Base-by-base conservation (phyloP, 805 yeast species). In the Priceomyces carsonii region DNA sequence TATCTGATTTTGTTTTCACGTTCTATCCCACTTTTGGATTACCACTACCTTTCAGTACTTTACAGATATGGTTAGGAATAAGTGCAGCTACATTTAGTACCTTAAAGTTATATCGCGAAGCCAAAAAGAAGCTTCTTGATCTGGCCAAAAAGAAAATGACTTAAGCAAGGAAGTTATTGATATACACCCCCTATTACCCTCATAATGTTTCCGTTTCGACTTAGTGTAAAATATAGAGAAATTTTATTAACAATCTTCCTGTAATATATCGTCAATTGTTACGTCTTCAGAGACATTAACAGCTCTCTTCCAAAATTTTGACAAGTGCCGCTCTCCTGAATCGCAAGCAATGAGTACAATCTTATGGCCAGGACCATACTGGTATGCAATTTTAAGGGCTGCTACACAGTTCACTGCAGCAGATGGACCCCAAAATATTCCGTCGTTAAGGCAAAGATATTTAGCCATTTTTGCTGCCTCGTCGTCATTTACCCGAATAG, bases 351-450 rank as follows among this genome's bases (percentile, higher is more conserved):
- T 74, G 13, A 95, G 78, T 4, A 91, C 95, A 15, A 91, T 79
- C 13, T 67, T 75, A 33, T 83, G 75, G 1, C 90, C 90, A 0
- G 81, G 55, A 0, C 72, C 73, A 28, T 53, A 45, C 38, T 58
- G 48, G 62, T 75, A 35, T 34, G 75, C 65, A 6, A 77, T 61
- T 43, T 77, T 69, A 5, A 79, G 74, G 1, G 95, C 95, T 1
- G 95, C 97, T 4, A 87, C 96, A 26, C 96, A 90, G 55, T 89
- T 89, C 17, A 93, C 81, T 0, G 96, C 95, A n/a, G 95, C 82
- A 28, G 95, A 85, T 18, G 95, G 82, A 2, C 99, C 99, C 53
- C 90, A 75, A 57, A 93, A 93, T 12, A 88, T 61, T 0, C 98
- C 99, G 53, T 91, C 99, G 39, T 85, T 71, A 3, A 80, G 77